Evolutionary conservation across 805 yeast genomes (phyloP), one percentile per base, ranked within the genome.

Genomic region (Kuraishia cidri): DNA sequence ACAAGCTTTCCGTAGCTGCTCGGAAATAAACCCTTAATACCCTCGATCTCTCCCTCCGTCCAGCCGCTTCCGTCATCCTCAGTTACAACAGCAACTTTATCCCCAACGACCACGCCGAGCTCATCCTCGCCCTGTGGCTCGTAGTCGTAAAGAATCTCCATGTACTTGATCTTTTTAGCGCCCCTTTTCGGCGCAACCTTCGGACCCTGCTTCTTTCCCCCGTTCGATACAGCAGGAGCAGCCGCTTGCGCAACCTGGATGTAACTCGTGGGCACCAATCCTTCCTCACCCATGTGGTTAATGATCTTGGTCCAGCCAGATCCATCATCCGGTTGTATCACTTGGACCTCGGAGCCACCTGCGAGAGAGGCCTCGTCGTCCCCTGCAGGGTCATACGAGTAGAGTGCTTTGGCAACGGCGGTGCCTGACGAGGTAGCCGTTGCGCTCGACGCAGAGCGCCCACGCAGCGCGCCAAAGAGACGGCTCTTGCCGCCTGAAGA

Each of bases 11-110:
- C 78, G 52, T 88, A 88, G 39, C 81, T 64, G 0, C 92, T 77
- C 5, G 97, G 97, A 54, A 84, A 78, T 35, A 81, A 50, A 1
- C 94, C 94, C 13, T 58, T 61, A 6, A 39, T 41, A 0, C 90
- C 92, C 40, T 74, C 62, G 5, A 80, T 37, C 49, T 83, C 90
- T 9, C 97, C 97, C 43, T 78, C 82, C 2, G 97, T 88, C 99
- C 99, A 92, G 0, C 98, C 98, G 25, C 70, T 69, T 7, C 86
- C 88, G 42, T 80, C 83, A 33, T 79, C 82, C 32, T 76, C 84
- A 19, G 69, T 77, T 1, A 82, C 47, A 9, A 92, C 68, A 8
- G 69, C 66, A 13, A 92, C 72, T 34, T 64, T 65, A 40, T 90
- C 97, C 2, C 95, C 96, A 0, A 70, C 78, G 6, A 42, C 46